Percentiles rank a stretch among this genome's conserved stretches.
phyloP scores from a whole-genome alignment of 495 filamentous ascomycete genomes.

The Amphirosellinia nigrospora region DNA sequence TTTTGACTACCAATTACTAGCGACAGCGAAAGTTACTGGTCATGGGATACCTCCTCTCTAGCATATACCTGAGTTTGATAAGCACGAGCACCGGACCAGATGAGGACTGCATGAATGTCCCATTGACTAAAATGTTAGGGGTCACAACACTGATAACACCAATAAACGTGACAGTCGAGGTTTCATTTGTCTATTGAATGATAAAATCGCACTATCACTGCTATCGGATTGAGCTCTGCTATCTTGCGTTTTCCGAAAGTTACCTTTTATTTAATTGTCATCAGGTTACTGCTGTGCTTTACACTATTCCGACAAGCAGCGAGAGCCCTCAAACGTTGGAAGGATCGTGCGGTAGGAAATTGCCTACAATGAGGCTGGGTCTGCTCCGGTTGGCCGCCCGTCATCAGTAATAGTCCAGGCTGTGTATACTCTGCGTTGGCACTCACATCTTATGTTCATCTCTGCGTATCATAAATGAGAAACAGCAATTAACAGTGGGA shows the following conservation, averaged over 20 bases:
- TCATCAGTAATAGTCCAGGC: constrained; percentile 25
- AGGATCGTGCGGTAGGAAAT: constrained; percentile 81
- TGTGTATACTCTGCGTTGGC: background rate
- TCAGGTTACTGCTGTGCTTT: background rate
- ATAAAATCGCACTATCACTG: background rate
- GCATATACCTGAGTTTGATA: too few species aligned
- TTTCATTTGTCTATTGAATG: background rate
- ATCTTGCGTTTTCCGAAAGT: background rate
- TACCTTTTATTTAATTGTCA: background rate
- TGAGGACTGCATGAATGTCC: background rate
- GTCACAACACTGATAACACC: background rate
- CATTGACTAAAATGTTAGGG: background rate
- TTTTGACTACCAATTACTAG: background rate
- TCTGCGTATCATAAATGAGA: constrained; percentile 93
- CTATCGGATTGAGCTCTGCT: background rate
- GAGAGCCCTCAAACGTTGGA: constrained; percentile 33
- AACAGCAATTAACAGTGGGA: constrained; percentile 88
- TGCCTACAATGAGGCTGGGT: constrained; percentile 92
- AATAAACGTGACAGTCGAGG: background rate
- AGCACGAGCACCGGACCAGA: background rate
- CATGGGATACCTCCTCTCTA: background rate
- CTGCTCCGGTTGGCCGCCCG: constrained; percentile 51
- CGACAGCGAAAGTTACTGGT: background rate
- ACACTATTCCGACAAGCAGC: background rate
- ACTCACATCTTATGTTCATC: constrained; percentile 97